phyloP scores from a whole-genome alignment of 2,329 filamentous ascomycete species.

The Verticillium isaacii region DNA sequence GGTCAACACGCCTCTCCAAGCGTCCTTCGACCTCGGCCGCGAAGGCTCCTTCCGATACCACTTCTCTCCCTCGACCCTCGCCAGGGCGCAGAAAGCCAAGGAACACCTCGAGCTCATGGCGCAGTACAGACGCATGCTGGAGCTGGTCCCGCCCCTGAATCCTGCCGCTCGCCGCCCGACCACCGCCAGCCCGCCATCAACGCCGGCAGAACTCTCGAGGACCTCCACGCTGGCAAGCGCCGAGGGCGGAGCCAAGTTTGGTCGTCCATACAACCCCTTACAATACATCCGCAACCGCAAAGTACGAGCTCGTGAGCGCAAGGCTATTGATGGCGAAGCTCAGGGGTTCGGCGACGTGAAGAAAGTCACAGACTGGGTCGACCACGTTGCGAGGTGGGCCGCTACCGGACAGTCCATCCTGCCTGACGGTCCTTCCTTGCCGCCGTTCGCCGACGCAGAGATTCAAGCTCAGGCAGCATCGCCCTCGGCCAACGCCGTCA shows the following conservation, averaged over 20 bases:
- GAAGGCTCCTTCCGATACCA: constrained; percentile 54
- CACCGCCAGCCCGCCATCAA: constrained; percentile 32
- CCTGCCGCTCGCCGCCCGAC: constrained; percentile 29
- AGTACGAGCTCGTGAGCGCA: constrained; percentile 73
- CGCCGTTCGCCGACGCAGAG: constrained; percentile 41
- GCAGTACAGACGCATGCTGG: constrained; percentile 78
- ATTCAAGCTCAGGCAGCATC: constrained; percentile 35
- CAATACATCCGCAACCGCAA: constrained; percentile 91
- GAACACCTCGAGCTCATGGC: constrained; percentile 80
- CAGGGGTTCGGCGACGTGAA: constrained; percentile 74
- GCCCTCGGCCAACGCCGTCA: constrained; percentile 42
- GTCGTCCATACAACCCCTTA: constrained; percentile 81
- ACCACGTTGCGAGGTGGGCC: constrained; percentile 54
- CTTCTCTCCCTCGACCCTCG: constrained; percentile 75
- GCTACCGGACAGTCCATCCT: constrained; percentile 25
- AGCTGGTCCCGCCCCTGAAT: constrained; percentile 70
- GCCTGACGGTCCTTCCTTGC: constrained; percentile 32
- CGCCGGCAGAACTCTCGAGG: constrained; percentile 29
- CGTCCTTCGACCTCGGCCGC: constrained; percentile 36
- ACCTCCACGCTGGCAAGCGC: constrained; percentile 18
- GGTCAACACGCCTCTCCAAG: constrained; percentile 40
- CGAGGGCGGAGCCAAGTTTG: constrained; percentile 39
- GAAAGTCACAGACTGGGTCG: constrained; percentile 72
- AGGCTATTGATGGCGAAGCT: constrained; percentile 65
- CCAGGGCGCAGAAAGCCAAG: constrained; percentile 78